Base-by-base conservation (phyloP, 148 eudicot species). In the Rhododendron henanense region DNA sequence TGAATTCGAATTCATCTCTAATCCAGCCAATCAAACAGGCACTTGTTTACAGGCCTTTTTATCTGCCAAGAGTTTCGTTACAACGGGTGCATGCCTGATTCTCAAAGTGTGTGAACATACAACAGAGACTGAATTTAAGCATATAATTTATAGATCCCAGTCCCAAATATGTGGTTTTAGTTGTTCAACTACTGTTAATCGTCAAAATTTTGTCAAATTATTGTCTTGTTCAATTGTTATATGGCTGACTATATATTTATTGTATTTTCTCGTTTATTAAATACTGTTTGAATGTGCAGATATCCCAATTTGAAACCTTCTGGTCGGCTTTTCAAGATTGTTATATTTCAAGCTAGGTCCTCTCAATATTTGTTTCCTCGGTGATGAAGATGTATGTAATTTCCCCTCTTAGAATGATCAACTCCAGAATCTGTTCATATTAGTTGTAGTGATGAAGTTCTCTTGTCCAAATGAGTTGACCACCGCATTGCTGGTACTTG, bases 331-430 rank as follows among this genome's bases (percentile, higher is more conserved):
- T 47, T n/a, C 55, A 25, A 21, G 81, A 79, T 28, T 25, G 31
- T 77, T 33, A 35, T 15, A 14, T 33, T 35, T 19, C 10, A 79
- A 45, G 16, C 57, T 45, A 79, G 81, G 45, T 48, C 33, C 6
- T 47, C 57, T 79, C 50, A 21, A 79, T n/a, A 33, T 48, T 79
- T n/a, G 35, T 11, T 79, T 79, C 59, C 35, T 48, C 21, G 23
- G 83, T 41, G 48, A 88, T 88, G 90, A 88, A 88, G 88, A 88
- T 88, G 90, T 88, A 41, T 16, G 86, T 65, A 67, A 2, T 19
- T 37, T 65, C 16, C 35, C 31, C 59, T 0, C 1, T 83, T 76
- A 10, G 50, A 23, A 18, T 73, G 4, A 61, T 63, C 33, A 67
- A n/a, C 16, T 37, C 31, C 76, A 5, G 21, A 82, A 15, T 25